Conservation (phyloP, 1,284 basidiomycete genomes). For the Hemileccinum hortonii region DNA sequence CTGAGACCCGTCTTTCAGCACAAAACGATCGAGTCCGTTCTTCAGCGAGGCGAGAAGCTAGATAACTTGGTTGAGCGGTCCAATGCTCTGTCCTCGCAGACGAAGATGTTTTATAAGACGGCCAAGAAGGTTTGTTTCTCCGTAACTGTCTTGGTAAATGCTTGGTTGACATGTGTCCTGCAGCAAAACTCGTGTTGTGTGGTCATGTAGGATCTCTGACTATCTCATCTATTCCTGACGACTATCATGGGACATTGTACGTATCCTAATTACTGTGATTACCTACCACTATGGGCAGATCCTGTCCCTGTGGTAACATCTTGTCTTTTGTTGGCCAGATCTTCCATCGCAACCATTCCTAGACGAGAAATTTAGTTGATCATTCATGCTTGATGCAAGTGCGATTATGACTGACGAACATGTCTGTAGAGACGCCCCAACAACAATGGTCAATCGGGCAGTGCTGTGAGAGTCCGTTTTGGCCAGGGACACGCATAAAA, state of each 20-base stretch:
- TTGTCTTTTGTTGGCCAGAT: conserved; percentile 5
- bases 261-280: conserved; percentile 18
- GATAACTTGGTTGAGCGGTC: conserved; percentile 97
- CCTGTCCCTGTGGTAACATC: conserved; percentile 6
- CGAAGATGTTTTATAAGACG: conserved; percentile 95
- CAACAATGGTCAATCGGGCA: not conserved
- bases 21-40: conserved; percentile 98
- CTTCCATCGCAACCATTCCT: conserved; percentile 1
- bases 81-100: conserved; percentile 85
- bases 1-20: conserved; percentile 56
- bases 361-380: conserved; percentile 7
- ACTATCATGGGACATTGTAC: conserved; percentile 23
- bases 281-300: not conserved
- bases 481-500: not conserved
- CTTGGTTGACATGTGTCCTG: conserved; percentile 6
- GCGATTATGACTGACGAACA: not conserved
- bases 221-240: conserved; percentile 12
- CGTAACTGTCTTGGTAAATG: not conserved
- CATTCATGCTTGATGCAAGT: not conserved
- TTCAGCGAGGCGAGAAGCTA: conserved; percentile 95
- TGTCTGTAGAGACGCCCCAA: not conserved
- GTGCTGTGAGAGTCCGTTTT: not conserved
- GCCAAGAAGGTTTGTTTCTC: conserved; percentile 75
- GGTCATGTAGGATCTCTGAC: conserved; percentile 44
- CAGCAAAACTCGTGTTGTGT: conserved; percentile 65